phyloP scores from a whole-genome alignment of 2,329 filamentous ascomycete genomes.

The Seiridium cupressi region DNA sequence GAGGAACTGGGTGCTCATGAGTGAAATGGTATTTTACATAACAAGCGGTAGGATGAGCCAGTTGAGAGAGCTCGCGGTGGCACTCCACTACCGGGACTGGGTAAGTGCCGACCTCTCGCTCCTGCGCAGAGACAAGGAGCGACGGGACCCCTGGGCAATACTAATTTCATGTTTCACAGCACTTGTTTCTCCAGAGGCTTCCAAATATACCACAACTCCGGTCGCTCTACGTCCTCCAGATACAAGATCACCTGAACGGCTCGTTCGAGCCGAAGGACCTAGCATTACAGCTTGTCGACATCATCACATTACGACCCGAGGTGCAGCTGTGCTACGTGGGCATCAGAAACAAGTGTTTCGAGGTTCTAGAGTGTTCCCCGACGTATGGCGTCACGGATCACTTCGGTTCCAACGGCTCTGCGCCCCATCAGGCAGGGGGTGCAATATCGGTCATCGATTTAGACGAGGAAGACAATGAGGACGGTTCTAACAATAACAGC shows the following conservation, averaged over 20 bases:
- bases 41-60: constrained; percentile 74
- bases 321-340: constrained; percentile 77
- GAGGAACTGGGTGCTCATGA: constrained; percentile 68
- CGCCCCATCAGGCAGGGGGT: constrained; percentile 10
- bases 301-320: constrained; percentile 73
- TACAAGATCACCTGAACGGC: constrained; percentile 58
- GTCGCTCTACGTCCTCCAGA: constrained; percentile 68
- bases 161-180: constrained; percentile 41
- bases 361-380: constrained; percentile 66
- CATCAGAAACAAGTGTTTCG: constrained; percentile 75
- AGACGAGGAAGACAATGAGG: constrained; percentile 19
- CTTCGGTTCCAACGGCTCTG: constrained; percentile 12
- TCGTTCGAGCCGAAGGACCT: constrained; percentile 64
- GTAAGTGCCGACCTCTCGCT: constrained; percentile 43
- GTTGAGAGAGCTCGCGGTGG: constrained; percentile 69
- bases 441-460: constrained; percentile 6
- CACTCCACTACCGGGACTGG: constrained; percentile 76
- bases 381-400: constrained; percentile 24
- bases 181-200: constrained; percentile 74
- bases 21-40: constrained; percentile 69
- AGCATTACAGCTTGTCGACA: constrained; percentile 74
- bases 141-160: not conserved
- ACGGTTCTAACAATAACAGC: constrained; percentile 32
- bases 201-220: constrained; percentile 69
- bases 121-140: not conserved